Evolutionary conservation across 2,329 filamentous ascomycete genomes (phyloP).

Genomic region (Colletotrichum orchidophilum): DNA sequence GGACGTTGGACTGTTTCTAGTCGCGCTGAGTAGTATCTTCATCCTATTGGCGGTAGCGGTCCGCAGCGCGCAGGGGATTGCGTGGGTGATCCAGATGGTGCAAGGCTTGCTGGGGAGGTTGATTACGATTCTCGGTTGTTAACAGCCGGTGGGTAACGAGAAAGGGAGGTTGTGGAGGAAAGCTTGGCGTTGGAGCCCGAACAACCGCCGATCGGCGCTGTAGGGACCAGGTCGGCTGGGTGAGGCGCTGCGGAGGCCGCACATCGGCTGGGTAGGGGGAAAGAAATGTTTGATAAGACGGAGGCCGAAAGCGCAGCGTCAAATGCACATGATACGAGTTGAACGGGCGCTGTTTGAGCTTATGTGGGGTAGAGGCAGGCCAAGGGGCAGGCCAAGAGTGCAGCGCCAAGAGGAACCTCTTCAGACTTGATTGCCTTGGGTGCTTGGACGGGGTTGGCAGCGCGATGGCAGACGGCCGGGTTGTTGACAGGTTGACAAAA

Average conservation of each 20-base stretch:
- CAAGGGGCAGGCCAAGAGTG: too few species aligned
- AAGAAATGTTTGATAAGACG: conserved; percentile 16
- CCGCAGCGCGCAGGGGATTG: conserved; percentile 13
- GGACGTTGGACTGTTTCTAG: conserved; percentile 4
- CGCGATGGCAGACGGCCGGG: neutral
- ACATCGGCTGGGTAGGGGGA: conserved; percentile 32
- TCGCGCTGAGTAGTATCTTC: conserved; percentile 19
- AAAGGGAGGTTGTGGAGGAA: conserved; percentile 12
- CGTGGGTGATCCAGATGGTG: conserved; percentile 15
- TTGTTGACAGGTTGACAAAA: neutral
- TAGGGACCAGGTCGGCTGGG: conserved; percentile 9
- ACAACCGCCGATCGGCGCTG: conserved; percentile 24
- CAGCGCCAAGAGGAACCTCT: neutral
- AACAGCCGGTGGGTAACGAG: conserved; percentile 20
- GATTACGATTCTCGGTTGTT: conserved; percentile 26
- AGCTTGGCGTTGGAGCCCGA: conserved; percentile 21
- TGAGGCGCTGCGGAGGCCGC: neutral
- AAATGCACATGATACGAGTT: conserved; percentile 19
- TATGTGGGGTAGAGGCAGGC: conserved; percentile 17
- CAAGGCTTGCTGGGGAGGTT: conserved; percentile 9
- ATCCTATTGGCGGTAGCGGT: conserved; percentile 12
- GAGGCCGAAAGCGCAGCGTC: conserved; percentile 28
- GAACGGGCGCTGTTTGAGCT: conserved; percentile 15
- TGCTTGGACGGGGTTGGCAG: neutral
- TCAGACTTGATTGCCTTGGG: neutral